Base-by-base conservation (phyloP, 2,329 filamentous ascomycete species). In the Elsinoe arachidis region DNA sequence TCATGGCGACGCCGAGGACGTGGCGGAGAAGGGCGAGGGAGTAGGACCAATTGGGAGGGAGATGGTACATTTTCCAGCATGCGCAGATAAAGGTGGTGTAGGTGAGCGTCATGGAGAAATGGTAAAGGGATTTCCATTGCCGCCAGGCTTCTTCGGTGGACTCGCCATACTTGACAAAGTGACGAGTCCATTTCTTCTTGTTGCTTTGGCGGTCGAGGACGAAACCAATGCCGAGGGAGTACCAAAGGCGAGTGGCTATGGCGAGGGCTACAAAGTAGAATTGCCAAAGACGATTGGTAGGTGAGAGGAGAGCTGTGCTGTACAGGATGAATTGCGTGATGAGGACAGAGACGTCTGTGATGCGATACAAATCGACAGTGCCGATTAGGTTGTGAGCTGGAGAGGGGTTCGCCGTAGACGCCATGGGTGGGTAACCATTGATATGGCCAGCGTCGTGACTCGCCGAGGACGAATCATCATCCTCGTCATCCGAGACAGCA, bases 151-250 rank as follows among this genome's bases (percentile, higher is more conserved):
- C 93, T 60, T 87, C 86, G 2, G 85, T 85, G 60, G 82, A 90
- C 70, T 97, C 93, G 61, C 93, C 93, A 67, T 87, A 96, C 71
- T 99, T 99, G 73, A 99, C 82, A 69, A 97, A 99, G 75, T 99
- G 93, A 23, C 93, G 84, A 14, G 92, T 97, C 90, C 93, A 97
- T 71, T 87, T 84, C 75, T 97, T 97, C 72, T 86, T 83, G 66
- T 86, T 86, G 17, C 92, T 96, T 72, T 99, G 93, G 57, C 82
- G 80, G 65, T 89, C 84, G 49, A 99, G 80, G 60, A 97, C 84
- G 64, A 88, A 80, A 44, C 92, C 93, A 23, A 99, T 81, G 21
- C 93, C 93, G 56, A 93, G 73, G 10, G 88, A 88, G 70, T 93
- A 96, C 92, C 93, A 97, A 12, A 96, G 69, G 46, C 93, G 86